Percentiles rank a stretch among this genome's conserved stretches.
phyloP scores from a whole-genome alignment of 208 protist species.

The Leishmania braziliensis region DNA sequence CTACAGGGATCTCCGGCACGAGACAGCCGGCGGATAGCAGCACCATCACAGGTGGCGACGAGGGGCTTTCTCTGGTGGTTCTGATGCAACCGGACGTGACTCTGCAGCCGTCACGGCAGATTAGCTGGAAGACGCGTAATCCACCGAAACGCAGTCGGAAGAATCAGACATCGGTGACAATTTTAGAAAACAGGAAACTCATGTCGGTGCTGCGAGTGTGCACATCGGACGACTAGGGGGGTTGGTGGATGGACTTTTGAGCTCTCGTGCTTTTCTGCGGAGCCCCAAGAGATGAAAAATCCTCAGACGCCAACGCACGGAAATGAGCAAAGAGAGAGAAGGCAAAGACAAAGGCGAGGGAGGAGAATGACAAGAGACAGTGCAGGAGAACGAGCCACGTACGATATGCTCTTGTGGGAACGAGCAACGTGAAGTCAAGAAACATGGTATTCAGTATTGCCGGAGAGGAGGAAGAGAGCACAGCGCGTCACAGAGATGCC shows the following conservation, averaged over 20 bases:
- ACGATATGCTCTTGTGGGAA: neutral
- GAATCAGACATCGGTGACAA: neutral
- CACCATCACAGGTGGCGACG: neutral
- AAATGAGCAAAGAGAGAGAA: neutral
- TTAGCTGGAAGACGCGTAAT: slow-evolving; percentile 11
- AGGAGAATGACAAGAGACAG: neutral
- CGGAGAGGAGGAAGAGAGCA: neutral
- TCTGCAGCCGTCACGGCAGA: slow-evolving; percentile 1
- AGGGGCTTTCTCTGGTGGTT: neutral
- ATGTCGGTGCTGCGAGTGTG: neutral
- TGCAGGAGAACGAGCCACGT: neutral
- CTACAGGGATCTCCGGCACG: too few relatives aligned
- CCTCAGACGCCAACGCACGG: neutral
- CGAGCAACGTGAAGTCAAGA: neutral
- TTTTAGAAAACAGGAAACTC: neutral
- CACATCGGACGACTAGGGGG: neutral
- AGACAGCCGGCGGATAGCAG: too few relatives aligned
- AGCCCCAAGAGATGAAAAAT: neutral
- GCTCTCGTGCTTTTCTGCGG: neutral
- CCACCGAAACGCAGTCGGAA: neutral
- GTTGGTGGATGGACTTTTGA: neutral
- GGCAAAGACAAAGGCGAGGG: neutral
- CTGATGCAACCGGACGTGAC: neutral
- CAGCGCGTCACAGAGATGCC: neutral
- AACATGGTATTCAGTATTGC: neutral